These are phyloP conservation scores for Yamagishiella unicocca DNA, from an alignment of 139 green algal genomes.

Conservation along the genomic window DNA sequence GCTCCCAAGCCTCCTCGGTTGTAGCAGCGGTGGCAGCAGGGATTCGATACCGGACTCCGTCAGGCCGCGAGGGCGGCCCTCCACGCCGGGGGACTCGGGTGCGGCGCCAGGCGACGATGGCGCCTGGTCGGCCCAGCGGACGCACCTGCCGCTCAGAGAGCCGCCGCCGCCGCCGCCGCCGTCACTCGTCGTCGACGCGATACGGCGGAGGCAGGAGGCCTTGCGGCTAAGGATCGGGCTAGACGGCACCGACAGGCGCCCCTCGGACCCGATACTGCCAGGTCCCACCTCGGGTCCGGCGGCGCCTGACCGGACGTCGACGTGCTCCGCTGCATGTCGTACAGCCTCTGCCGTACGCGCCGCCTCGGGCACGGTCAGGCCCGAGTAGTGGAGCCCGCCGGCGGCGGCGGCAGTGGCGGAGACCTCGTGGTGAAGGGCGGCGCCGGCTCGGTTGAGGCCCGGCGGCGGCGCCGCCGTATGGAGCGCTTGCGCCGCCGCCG, in stretches of 20 bases:
- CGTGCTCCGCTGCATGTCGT: conserved; percentile 8
- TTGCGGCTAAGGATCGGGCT: neutral
- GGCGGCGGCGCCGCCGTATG: neutral
- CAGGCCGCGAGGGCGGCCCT: no score
- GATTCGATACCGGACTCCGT: no score
- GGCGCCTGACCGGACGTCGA: neutral
- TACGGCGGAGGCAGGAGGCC: conserved; percentile 3
- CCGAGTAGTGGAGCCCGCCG: conserved; percentile 36
- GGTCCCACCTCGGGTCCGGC: neutral
- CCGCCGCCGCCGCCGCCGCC: neutral
- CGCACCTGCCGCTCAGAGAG: neutral
- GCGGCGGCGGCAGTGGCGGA: conserved; percentile 32
- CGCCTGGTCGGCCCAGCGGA: conserved; percentile 22
- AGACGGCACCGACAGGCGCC: neutral
- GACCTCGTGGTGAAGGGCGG: conserved; percentile 13
- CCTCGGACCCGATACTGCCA: neutral
- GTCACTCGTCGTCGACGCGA: neutral
- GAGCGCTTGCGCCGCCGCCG: conserved; percentile 3
- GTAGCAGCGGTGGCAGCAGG: no score
- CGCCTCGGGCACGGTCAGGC: neutral
- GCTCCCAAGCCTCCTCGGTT: no score
- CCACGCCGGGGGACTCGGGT: no score
- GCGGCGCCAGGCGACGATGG: no score
- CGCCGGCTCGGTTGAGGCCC: neutral
- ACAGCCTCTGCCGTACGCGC: conserved; percentile 23